Percentiles rank a stretch among this genome's conserved stretches.
Evolutionary conservation across 169 alveolate species (phyloP).

Genomic region (Eimeria praecox): DNA sequence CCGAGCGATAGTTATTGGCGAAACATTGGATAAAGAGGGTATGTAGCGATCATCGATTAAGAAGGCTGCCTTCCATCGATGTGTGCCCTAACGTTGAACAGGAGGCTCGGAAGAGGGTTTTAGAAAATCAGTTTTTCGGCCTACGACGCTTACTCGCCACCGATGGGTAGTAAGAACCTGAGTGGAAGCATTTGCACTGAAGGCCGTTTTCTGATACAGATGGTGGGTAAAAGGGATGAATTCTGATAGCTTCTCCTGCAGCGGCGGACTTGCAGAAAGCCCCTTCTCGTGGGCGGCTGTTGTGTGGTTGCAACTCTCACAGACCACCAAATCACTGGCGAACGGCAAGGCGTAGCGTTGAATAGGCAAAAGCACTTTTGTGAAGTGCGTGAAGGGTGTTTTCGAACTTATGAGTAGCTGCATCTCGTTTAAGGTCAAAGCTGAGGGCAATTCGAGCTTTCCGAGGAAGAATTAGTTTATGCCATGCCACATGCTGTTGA

Average conservation of each 20-base stretch:
- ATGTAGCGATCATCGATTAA: not conserved
- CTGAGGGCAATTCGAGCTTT: not conserved
- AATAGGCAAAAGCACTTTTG: not conserved
- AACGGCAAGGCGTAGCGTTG: not conserved
- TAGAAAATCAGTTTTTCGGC: not conserved
- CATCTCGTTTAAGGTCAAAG: not conserved
- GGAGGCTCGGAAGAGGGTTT: not conserved
- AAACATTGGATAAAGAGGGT: not conserved
- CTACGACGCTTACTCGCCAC: not conserved
- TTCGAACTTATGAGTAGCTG: not conserved
- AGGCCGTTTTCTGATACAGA: not conserved
- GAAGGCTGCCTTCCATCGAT: not conserved
- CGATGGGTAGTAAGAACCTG: not conserved
- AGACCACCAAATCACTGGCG: too few relatives aligned
- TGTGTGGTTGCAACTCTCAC: too few relatives aligned
- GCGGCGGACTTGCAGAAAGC: not conserved
- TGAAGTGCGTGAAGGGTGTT: not conserved
- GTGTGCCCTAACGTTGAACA: not conserved
- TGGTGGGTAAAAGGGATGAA: not conserved
- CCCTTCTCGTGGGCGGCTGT: not conserved
- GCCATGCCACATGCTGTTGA: not conserved
- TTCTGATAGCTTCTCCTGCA: not conserved
- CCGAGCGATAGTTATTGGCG: not conserved
- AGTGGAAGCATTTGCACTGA: not conserved
- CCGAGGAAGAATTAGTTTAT: not conserved